A percentile compares a stretch with the other conserved stretches of the same genome.
These are phyloP conservation scores for Aspergillus sp. DNA, from an alignment of 2,329 filamentous ascomycete genomes.

Conservation along the genomic window DNA sequence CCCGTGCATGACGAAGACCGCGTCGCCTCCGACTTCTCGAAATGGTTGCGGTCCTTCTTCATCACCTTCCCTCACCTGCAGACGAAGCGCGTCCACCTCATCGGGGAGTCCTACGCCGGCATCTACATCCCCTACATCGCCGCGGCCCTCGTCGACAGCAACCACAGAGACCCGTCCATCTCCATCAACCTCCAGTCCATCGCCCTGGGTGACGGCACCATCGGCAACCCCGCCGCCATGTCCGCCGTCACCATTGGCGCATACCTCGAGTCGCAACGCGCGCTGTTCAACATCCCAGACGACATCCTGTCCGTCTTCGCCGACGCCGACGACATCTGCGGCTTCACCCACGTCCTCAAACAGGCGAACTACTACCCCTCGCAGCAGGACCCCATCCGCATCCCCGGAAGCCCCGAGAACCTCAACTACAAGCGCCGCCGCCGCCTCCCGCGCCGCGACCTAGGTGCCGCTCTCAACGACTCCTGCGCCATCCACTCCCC, in stretches of 20 bases:
- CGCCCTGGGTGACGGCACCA: conserved; percentile 35
- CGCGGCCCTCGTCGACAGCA: conserved; percentile 27
- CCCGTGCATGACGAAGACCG: conserved; percentile 26
- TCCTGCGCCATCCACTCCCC: conserved; percentile 26
- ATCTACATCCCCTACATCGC: conserved; percentile 40
- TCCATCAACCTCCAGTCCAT: conserved; percentile 34
- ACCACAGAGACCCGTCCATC: conserved; percentile 19
- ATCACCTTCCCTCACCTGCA: conserved; percentile 29
- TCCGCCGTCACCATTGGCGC: conserved; percentile 27
- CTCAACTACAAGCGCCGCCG: conserved; percentile 25
- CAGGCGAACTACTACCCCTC: conserved; percentile 31
- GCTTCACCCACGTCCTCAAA: conserved; percentile 29
- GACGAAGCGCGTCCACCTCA: conserved; percentile 33
- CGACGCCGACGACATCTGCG: conserved; percentile 30
- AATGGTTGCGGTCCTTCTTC: conserved; percentile 33
- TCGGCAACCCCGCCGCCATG: conserved; percentile 37
- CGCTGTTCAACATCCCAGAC: conserved; percentile 24
- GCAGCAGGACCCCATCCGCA: conserved; percentile 22
- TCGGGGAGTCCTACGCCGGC: conserved; percentile 40
- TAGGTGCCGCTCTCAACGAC: conserved; percentile 12
- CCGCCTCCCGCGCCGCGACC: conserved; percentile 10
- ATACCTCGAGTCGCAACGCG: conserved; percentile 27
- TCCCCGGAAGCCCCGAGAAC: conserved; percentile 32
- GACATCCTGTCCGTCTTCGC: conserved; percentile 29
- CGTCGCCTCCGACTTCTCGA: conserved; percentile 30